These are phyloP conservation scores for Chlamydomonas sp. DNA, from an alignment of 139 green algal genomes.

Conservation along the genomic window DNA sequence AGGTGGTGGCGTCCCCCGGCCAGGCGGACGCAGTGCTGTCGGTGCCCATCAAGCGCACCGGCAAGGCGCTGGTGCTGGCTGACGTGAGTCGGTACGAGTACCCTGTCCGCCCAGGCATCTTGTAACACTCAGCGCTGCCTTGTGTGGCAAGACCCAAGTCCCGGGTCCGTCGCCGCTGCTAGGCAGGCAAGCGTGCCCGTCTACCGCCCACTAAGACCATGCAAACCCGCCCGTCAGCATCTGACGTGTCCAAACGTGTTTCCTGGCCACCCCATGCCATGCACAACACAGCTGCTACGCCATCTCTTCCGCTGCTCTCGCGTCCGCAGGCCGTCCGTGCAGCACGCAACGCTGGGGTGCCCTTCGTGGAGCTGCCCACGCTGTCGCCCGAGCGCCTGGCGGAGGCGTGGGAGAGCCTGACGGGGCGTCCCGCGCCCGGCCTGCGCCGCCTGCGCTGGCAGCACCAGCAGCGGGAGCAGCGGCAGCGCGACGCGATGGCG, in stretches of 20 bases:
- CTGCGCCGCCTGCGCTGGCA: not conserved
- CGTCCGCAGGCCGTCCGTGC: not conserved
- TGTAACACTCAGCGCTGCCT: too few species aligned
- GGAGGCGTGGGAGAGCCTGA: slow-evolving; percentile 11
- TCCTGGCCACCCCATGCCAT: too few species aligned
- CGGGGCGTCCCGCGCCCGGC: not conserved
- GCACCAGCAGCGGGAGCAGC: not conserved
- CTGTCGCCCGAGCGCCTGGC: slow-evolving; percentile 4
- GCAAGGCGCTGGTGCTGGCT: not conserved
- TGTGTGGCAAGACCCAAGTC: too few species aligned
- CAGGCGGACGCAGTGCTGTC: slow-evolving; percentile 17
- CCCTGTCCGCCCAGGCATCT: not conserved
- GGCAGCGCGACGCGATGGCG: not conserved
- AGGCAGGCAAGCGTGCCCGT: too few species aligned
- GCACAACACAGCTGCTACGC: too few species aligned
- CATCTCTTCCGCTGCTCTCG: not conserved
- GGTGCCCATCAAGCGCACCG: slow-evolving; percentile 2
- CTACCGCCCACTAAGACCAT: too few species aligned
- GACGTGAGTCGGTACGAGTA: not conserved
- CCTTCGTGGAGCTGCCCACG: slow-evolving; percentile 9
- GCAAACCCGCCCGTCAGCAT: too few species aligned
- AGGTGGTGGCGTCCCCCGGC: slow-evolving; percentile 20
- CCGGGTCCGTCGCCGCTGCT: too few species aligned
- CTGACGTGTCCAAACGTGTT: too few species aligned
- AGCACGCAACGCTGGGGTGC: slow-evolving; percentile 13